Evolutionary conservation across 2,329 filamentous ascomycete species (phyloP), one percentile per base, ranked within the genome.

Genomic region (Teratosphaeriaceae sp.): DNA sequence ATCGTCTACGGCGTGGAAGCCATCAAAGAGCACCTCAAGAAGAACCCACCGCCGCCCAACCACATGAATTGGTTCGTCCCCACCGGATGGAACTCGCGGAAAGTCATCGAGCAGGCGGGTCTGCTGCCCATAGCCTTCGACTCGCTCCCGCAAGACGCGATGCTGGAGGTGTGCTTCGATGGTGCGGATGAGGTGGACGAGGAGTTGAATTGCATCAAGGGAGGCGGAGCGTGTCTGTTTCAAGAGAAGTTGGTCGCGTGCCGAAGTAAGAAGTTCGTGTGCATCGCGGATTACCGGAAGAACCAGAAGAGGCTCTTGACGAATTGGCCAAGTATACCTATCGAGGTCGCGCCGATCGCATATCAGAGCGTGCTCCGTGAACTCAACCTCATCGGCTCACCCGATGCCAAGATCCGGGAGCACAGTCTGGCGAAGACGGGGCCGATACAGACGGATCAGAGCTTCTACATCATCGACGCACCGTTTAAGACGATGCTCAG

Each of bases 241-340:
- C 92, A 97, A 66, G 92, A 98, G 70, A 98, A 98, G 72, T 74
- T 98, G 26, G 89, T 98, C 3, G 89, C 89, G 4, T 84, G 88
- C 3, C 50, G 52, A 21, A 50, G 45, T 30, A 50, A 53, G 52
- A 57, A 58, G 38, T 60, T 60, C 38, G 49, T 62, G 23, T 59
- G 56, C 41, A 61, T 62, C 15, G 59, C 59, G n/a, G 92, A 98
- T 67, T 94, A 89, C 63, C 81, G 92, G 57, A 98, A 98, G 69
- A 78, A 89, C 52, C 88, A 88, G 48, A 69, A 76, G 26, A 79
- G 85, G 31, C 78, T 98, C 21, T 77, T 82, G 22, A 77, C 75
- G 3, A 76, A 73, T 50, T 98, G 90, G 88, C 84, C 86, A 55
- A 74, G 74, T 23, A 87, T 98, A 45, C 92, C 92, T 18, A 89